A percentile compares a stretch with the other conserved stretches of the same genome.
phyloP scores from a whole-genome alignment of 805 yeast species.

The Starmerella bombicola region DNA sequence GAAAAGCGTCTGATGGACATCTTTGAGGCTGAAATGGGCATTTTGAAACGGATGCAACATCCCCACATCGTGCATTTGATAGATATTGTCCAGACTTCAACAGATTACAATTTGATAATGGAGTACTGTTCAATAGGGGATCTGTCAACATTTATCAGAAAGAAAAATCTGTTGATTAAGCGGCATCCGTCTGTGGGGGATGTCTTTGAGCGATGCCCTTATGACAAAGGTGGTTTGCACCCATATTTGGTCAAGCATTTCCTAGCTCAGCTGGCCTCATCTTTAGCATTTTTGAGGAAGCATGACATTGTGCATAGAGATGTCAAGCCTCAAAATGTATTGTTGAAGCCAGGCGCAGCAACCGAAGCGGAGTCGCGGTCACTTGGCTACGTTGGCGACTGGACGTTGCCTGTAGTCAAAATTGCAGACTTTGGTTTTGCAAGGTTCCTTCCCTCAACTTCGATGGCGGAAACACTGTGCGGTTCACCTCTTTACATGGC shows the following conservation, averaged over 20 bases:
- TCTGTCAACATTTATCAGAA: slow-evolving; percentile 71
- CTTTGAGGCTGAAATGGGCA: slow-evolving; percentile 82
- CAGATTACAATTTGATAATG: slow-evolving; percentile 82
- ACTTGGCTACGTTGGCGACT: slow-evolving; percentile 56
- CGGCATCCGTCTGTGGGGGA: slow-evolving; percentile 70
- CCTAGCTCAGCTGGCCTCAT: slow-evolving; percentile 72
- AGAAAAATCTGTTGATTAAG: slow-evolving; percentile 54
- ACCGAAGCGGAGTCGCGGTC: slow-evolving; percentile 42
- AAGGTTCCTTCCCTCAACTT: slow-evolving; percentile 78
- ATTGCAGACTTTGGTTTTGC: slow-evolving; percentile 98
- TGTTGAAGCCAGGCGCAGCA: slow-evolving; percentile 71
- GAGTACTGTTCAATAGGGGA: slow-evolving; percentile 96
- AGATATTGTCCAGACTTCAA: slow-evolving; percentile 64
- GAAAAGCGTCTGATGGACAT: slow-evolving; percentile 82
- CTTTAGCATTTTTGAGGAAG: slow-evolving; percentile 67
- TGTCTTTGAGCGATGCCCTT: slow-evolving; percentile 68
- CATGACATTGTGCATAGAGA: slow-evolving; percentile 88
- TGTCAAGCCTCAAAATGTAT: slow-evolving; percentile 79
- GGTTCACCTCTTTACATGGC: slow-evolving; percentile 99
- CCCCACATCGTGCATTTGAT: slow-evolving; percentile 83
- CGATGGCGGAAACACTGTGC: slow-evolving; percentile 93
- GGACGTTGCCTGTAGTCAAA: slow-evolving; percentile 82
- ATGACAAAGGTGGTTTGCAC: slow-evolving; percentile 65
- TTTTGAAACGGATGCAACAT: slow-evolving; percentile 74
- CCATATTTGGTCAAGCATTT: slow-evolving; percentile 70